Evolutionary conservation across 129 eudicot genomes (phyloP), one percentile per base, ranked within the genome.

Genomic region (Smallanthus sonchifolius): DNA sequence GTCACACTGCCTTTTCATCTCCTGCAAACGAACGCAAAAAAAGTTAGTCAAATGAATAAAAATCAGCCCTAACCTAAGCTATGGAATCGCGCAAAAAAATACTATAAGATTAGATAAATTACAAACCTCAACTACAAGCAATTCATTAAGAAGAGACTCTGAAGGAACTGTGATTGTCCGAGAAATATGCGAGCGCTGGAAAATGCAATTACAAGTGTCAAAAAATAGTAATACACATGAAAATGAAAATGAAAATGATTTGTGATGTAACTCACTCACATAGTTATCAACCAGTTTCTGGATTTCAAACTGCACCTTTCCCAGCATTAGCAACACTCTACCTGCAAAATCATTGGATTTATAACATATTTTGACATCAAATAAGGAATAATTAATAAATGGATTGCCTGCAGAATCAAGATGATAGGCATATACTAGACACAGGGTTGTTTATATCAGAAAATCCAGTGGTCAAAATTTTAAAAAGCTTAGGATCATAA

Each of bases 111-210:
- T 20, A 56, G 60, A 52, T 28, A 56, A 4, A 57, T 8, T n/a
- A 56, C 89, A 42, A 48, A 91, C 97, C 97, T 92, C 97, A 49
- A 92, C 96, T 49, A 83, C 77, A 34, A 83, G 97, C 62, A 92
- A 85, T 81, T 92, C 97, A 80, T 89, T 87, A 6, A 92, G 87
- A 84, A 92, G 94, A 75, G 97, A 92, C 84, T 89, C 97, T 35
- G 97, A 92, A 36, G 97, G 97, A 65, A 87, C 76, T 70, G 97
- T 85, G 66, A 92, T 87, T 8, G 97, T 92, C 75, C 72, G 91
- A 57, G 73, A 69, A 67, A 92, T 85, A 87, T 92, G 96, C 20
- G 88, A 63, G 3, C 96, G 93, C 97, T 92, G 96, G 70, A 77
- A 84, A 10, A 67, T 7, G 47, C 52, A 66, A 57, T 17, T 42